Evolutionary conservation across 2,329 filamentous ascomycete genomes (phyloP), one percentile per base, ranked within the genome.

Genomic region (Penicillium paneum): DNA sequence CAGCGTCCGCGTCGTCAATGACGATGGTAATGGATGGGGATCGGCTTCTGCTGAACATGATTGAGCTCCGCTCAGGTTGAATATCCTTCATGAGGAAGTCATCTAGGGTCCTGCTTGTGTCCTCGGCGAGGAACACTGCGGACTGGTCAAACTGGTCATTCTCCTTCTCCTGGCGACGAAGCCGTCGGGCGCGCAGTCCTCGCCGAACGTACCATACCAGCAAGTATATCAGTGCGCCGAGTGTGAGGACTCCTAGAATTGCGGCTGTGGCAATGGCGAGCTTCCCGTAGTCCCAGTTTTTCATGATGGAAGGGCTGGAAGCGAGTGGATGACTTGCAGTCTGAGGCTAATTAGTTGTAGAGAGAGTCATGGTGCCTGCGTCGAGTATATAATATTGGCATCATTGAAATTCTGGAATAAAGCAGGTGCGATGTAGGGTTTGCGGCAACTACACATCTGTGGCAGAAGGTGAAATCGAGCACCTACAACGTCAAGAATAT

Each of bases 21-120:
- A 62, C 32, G 15, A 55, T 67, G 5, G 61, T 52, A 17, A 65
- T 36, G 17, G 65, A 66, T 8, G 65, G 63, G 24, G 70, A 64
- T 13, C 55, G 54, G 21, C 61, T 67, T 10, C 60, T 62, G 45
- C 62, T 64, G 47, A 68, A 68, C 66, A 71, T 71, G 26, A 70
- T 39, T 11, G 62, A 67, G 28, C 64, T 64, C 7, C 69, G 64
- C 21, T 67, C 60, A 1, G 55, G 58, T 10, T 52, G 48, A 10
- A 55, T 34, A 15, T 64, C 61, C 46, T 56, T 54, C 62, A 60
- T 54, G 44, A 62, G 54, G 35, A 59, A 59, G 10, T 54, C 44
- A 26, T 62, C 58, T 12, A 63, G 45, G 11, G 51, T 42, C 17
- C 50, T 58, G 55, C 57, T 58, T 26, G 61, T 62, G 15, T 64